A percentile compares a stretch with the other conserved stretches of the same genome.
These are phyloP conservation scores for Trypanosoma grayi DNA, from an alignment of 208 protist species.

Conservation along the genomic window DNA sequence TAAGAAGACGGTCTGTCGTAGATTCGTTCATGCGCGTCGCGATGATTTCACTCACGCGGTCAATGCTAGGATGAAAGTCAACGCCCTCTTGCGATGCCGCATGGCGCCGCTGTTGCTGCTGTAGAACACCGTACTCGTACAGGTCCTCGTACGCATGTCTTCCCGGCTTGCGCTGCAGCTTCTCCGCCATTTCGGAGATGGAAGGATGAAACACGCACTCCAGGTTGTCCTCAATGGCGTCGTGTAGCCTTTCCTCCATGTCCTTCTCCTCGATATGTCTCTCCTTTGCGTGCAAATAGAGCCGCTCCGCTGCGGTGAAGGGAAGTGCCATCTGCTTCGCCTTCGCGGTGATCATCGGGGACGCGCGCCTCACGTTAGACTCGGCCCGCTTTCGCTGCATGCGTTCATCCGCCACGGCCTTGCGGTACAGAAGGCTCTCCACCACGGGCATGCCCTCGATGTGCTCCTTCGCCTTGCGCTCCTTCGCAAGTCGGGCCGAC, in stretches of 20 bases:
- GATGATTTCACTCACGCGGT: slow-evolving; percentile 48
- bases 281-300: slow-evolving; percentile 36
- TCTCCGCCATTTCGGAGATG: slow-evolving; percentile 34
- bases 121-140: slow-evolving; percentile 26
- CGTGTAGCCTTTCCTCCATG: neutral
- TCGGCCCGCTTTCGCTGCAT: slow-evolving; percentile 5
- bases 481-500: slow-evolving; percentile 18
- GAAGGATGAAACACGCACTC: slow-evolving; percentile 19
- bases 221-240: slow-evolving; percentile 3
- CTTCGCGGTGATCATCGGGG: slow-evolving; percentile 19
- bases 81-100: neutral
- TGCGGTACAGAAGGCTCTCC: slow-evolving; percentile 12
- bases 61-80: slow-evolving; percentile 36
- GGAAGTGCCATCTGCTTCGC: slow-evolving; percentile 24
- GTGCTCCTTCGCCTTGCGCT: slow-evolving; percentile 12
- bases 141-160: slow-evolving; percentile 34
- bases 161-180: slow-evolving; percentile 24
- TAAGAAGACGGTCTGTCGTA: slow-evolving; percentile 31
- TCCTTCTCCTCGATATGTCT: slow-evolving; percentile 13
- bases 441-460: neutral
- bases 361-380: neutral
- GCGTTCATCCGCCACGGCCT: neutral
- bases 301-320: slow-evolving; percentile 29
- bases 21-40: slow-evolving; percentile 36
- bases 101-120: slow-evolving; percentile 9